Evolutionary conservation across 2,329 filamentous ascomycete genomes (phyloP), one percentile per base, ranked within the genome.

Genomic region (Mycosphaerella arachidis): DNA sequence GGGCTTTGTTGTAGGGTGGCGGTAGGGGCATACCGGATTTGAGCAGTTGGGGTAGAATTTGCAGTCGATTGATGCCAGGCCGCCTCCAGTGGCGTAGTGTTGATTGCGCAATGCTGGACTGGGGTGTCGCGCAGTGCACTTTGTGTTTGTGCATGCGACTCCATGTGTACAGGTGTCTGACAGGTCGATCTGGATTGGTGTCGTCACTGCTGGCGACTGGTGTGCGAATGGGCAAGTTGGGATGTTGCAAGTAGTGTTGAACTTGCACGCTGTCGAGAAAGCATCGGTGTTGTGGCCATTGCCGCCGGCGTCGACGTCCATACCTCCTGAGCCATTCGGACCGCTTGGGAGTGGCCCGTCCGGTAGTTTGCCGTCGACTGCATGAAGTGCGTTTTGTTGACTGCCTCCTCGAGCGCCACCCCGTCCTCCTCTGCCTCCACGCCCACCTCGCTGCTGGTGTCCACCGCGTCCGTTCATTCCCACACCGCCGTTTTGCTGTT

Each of bases 1-100:
- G 27, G 91, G 82, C 6, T 91, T 91, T 84, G 91, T 91, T 30
- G 83, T 84, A 0, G 92, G 92, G 73, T 99, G 94, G 74, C 88
- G 88, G 81, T 97, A 99, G 1, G 90, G 85, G 73, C 94, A 99
- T 67, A 85, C 82, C 8, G 87, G 84, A 74, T 97, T 97, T n/a
- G 91, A 88, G 79, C 92, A 96, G 77, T 95, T 91, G 63, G 92
- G 91, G 75, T 86, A 96, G 81, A 92, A 96, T 75, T 90, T 91
- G 86, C 92, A 96, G 71, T 93, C 86, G 72, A 89, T 86, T 73
- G 93, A 88, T 77, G 95, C 91, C 29, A 30, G 16, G 4, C 27
- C 50, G 18, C 50, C 50, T 35, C 27, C 50, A 24, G 24, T 24
- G 12, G 27, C 50, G 50, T 96, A 89, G 73, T 93, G 90, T 29